phyloP scores from a whole-genome alignment of 192 early-diverging fungal genomes.

The Pilobolus umbonatus region DNA sequence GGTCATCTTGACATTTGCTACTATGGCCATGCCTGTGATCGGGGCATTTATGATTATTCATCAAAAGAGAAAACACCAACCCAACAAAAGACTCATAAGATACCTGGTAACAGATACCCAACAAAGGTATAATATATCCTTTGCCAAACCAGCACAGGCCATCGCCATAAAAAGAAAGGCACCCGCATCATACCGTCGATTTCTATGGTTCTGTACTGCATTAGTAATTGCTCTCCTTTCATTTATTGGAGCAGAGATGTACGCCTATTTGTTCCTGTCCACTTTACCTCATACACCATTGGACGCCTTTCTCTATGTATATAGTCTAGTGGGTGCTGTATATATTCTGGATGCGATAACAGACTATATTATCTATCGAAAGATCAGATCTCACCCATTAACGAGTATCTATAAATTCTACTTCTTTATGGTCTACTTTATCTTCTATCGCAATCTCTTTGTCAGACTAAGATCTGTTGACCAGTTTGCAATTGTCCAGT shows the following conservation, averaged over 20 bases:
- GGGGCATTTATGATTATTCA: slow-evolving; percentile 58
- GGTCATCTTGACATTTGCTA: slow-evolving; percentile 66
- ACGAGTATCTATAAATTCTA: slow-evolving; percentile 69
- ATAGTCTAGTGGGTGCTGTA: slow-evolving; percentile 67
- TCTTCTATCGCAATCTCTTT: slow-evolving; percentile 77
- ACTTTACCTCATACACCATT: slow-evolving; percentile 52
- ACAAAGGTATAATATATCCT: too few species aligned
- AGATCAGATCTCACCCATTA: slow-evolving; percentile 63
- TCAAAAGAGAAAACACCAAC: slow-evolving; percentile 36
- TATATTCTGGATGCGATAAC: slow-evolving; percentile 62
- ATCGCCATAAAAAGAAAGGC: too few species aligned
- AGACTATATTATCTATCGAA: slow-evolving; percentile 58
- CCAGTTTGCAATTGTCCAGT: slow-evolving; percentile 61
- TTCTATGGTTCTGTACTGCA: slow-evolving; percentile 72
- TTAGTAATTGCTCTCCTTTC: slow-evolving; percentile 65
- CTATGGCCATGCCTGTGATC: slow-evolving; percentile 64
- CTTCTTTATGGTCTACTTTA: slow-evolving; percentile 78
- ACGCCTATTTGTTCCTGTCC: slow-evolving; percentile 58
- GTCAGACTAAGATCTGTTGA: slow-evolving; percentile 63
- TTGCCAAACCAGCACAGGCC: too few species aligned
- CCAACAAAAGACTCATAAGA: slow-evolving; percentile 7
- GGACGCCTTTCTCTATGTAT: slow-evolving; percentile 67
- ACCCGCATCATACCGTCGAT: slow-evolving; percentile 66
- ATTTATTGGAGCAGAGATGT: slow-evolving; percentile 62
- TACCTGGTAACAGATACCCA: too few species aligned